Evolutionary conservation across 2,329 filamentous ascomycete species (phyloP), one percentile per base, ranked within the genome.

Genomic region (Cladosporium oxysporum): DNA sequence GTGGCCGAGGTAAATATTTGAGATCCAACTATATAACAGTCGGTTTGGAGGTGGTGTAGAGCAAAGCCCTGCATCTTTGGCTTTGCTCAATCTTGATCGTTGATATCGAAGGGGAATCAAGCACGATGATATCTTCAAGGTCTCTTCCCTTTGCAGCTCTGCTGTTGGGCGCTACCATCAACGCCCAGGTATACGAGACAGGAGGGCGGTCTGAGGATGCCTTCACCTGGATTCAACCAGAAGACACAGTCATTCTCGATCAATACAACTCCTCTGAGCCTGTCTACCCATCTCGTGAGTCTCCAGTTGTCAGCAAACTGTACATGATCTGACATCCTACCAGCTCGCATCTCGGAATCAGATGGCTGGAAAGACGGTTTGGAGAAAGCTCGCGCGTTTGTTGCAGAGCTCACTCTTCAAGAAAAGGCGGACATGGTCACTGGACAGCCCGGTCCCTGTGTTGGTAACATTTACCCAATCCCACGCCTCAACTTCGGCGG

Each of bases 381-480:
- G 55, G 67, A 66, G 33, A 70, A 74, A 62, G 75, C 75, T 37
- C 63, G 67, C n/a, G 71, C 68, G 23, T 71, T 77, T 33, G 75
- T 77, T 21, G 68, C 66, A n/a, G 71, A 77, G 64, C 67, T 77
- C 65, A 76, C 72, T 26, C 66, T 75, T 21, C 68, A 70, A 16
- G 75, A 77, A 67, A 76, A 76, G 66, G 73, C 76, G 66, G 75
- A 76, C 64, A 62, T 77, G 52, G 66, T 70, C 18, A 70, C 69
- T n/a, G 69, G 69, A 44, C 63, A 64, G 21, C 58, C 68, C 23
- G 71, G 71, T 2, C 74, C 74, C 23, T 81, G 79, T 63, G 72
- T 88, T 37, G 91, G 91, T 33, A 91, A 93, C 72, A 89, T 89
- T 0, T 90, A 90, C 14, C 67, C 71, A 2, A 67, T 76, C 26